Conservation (phyloP, 108 stramenopile genomes). For the Fragilaria radians region DNA sequence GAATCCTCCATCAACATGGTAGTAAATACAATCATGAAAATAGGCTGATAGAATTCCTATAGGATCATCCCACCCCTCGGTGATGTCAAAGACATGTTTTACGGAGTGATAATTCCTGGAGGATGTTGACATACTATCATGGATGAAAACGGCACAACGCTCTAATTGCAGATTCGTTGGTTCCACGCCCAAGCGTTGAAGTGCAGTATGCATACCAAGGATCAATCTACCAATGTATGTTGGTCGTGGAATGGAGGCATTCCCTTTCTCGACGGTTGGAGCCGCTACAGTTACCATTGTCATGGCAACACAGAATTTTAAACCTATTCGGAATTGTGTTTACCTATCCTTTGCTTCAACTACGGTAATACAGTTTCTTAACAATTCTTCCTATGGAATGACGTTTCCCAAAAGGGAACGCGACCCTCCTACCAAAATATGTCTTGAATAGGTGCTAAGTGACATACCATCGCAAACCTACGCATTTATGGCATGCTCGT, state of each 20-base stretch:
- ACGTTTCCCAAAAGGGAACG: too few species aligned
- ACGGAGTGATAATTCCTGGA: slow-evolving; percentile 46
- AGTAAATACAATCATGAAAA: slow-evolving; percentile 60
- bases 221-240: slow-evolving; percentile 38
- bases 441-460: too few species aligned
- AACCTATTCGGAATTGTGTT: too few species aligned
- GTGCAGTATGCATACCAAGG: slow-evolving; percentile 18
- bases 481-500: too few species aligned
- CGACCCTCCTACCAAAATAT: too few species aligned
- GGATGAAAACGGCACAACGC: slow-evolving; percentile 35
- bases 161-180: slow-evolving; percentile 21
- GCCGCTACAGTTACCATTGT: too few species aligned
- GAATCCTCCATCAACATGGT: slow-evolving; percentile 40
- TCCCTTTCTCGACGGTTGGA: too few species aligned
- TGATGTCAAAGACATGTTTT: slow-evolving; percentile 50
- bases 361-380: too few species aligned
- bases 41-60: slow-evolving; percentile 34
- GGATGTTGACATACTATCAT: slow-evolving; percentile 41
- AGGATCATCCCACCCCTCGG: slow-evolving; percentile 28
- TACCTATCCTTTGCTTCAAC: too few species aligned
- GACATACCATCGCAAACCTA: too few species aligned
- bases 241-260: not conserved
- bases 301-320: too few species aligned
- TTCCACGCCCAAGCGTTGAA: slow-evolving; percentile 17
- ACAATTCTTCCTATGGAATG: too few species aligned